phyloP scores from a whole-genome alignment of 2,329 filamentous ascomycete genomes.

The Meredithiella fracta region DNA sequence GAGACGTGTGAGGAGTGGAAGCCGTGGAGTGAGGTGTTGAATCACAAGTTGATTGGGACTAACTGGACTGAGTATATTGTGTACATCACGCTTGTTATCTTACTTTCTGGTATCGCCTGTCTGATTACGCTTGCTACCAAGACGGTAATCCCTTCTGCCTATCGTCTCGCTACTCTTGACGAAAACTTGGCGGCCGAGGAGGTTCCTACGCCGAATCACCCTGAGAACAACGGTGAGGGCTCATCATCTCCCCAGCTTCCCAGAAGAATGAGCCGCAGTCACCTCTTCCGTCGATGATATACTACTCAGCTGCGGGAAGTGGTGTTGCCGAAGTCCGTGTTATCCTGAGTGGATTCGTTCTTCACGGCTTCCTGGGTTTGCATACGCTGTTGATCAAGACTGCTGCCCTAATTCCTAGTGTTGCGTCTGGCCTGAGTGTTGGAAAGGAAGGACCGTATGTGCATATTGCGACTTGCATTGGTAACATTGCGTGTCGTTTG shows the following conservation, averaged over 20 bases:
- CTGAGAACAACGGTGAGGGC: conserved; percentile 22
- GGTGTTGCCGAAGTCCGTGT: conserved; percentile 95
- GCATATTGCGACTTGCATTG: conserved; percentile 90
- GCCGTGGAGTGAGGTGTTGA: conserved; percentile 36
- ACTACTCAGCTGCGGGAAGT: conserved; percentile 89
- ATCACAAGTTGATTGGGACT: conserved; percentile 28
- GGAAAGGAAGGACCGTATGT: conserved; percentile 94
- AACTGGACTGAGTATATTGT: conserved; percentile 60
- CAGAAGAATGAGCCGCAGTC: conserved; percentile 24
- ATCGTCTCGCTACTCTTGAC: conserved; percentile 74
- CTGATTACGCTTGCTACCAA: conserved; percentile 76
- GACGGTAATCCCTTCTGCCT: conserved; percentile 78
- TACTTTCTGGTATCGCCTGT: conserved; percentile 56
- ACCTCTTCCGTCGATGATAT: conserved; percentile 56
- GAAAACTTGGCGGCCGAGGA: conserved; percentile 69
- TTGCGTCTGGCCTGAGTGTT: conserved; percentile 80
- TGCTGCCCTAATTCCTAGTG: conserved; percentile 65
- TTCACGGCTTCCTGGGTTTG: conserved; percentile 86
- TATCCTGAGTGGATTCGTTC: conserved; percentile 91
- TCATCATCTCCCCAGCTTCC: conserved; percentile 15
- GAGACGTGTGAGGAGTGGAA: conserved; percentile 40
- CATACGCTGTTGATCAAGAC: conserved; percentile 79
- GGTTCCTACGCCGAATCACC: conserved; percentile 24
- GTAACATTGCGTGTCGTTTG: conserved; percentile 87
- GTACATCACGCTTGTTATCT: conserved; percentile 56